Conservation (phyloP, 179 eudicot species). For the Corrigiola litoralis region DNA sequence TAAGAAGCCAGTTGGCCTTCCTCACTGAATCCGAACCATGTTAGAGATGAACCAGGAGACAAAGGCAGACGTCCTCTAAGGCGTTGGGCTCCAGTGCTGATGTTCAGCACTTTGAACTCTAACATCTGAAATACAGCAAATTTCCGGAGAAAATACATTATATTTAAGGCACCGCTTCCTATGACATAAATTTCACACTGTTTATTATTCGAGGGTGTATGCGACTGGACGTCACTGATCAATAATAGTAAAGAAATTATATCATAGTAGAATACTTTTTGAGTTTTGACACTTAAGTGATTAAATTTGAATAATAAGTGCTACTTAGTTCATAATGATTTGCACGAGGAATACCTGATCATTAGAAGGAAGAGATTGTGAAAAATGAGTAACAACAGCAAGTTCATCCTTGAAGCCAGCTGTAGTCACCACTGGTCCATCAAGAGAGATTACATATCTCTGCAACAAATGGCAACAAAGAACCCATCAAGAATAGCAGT, state of each 20-base stretch:
- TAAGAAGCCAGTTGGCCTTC: slow-evolving; percentile 84
- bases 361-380: slow-evolving; percentile 66
- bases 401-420: slow-evolving; percentile 81
- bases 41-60: slow-evolving; percentile 72
- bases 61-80: slow-evolving; percentile 67
- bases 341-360: slow-evolving; percentile 56
- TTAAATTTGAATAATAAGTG: background rate
- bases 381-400: slow-evolving; percentile 77
- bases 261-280: background rate
- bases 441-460: slow-evolving; percentile 76
- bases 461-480: slow-evolving; percentile 24
- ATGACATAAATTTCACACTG: background rate
- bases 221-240: background rate
- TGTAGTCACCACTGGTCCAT: slow-evolving; percentile 92
- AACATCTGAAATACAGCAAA: slow-evolving; percentile 52
- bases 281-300: background rate
- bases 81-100: slow-evolving; percentile 51
- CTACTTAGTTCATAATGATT: background rate
- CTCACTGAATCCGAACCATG: slow-evolving; percentile 95
- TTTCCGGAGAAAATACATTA: slow-evolving; percentile 1
- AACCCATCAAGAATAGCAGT: background rate
- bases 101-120: slow-evolving; percentile 73
- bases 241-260: background rate
- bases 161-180: background rate
- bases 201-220: too few relatives aligned